phyloP scores from a whole-genome alignment of 371 early-diverging fungal species.

The Saksenaea oblongispora region DNA sequence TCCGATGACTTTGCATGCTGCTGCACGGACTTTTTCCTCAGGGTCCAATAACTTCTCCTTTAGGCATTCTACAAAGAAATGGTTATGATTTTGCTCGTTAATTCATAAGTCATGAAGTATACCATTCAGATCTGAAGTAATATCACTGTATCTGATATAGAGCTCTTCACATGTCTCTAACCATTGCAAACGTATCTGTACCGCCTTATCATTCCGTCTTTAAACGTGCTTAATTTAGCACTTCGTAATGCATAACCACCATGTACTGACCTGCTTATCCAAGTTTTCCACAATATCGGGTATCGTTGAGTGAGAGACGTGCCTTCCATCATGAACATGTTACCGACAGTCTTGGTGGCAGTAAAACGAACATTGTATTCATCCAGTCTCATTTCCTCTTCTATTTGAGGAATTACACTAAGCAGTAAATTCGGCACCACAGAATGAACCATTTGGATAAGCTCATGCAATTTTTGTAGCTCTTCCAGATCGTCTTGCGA shows the following conservation, averaged over 20 bases:
- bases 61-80: slow-evolving; percentile 47
- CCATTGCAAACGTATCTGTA: slow-evolving; percentile 76
- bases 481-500: slow-evolving; percentile 59
- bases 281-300: slow-evolving; percentile 85
- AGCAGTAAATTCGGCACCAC: slow-evolving; percentile 77
- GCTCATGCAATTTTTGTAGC: slow-evolving; percentile 69
- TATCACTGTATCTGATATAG: slow-evolving; percentile 67
- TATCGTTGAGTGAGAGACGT: slow-evolving; percentile 73
- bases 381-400: slow-evolving; percentile 89
- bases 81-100: slow-evolving; percentile 5
- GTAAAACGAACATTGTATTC: slow-evolving; percentile 74
- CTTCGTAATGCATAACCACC: background rate
- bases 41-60: slow-evolving; percentile 81
- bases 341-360: slow-evolving; percentile 80
- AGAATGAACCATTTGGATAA: slow-evolving; percentile 79
- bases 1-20: slow-evolving; percentile 70
- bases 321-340: slow-evolving; percentile 80
- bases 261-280: slow-evolving; percentile 71
- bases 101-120: slow-evolving; percentile 9
- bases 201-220: slow-evolving; percentile 77
- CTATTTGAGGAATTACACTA: slow-evolving; percentile 92
- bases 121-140: slow-evolving; percentile 72
- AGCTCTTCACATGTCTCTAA: slow-evolving; percentile 66
- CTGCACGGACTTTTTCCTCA: slow-evolving; percentile 90
- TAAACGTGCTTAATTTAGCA: background rate